Conservation (phyloP, 2,329 filamentous ascomycete species). For the Claviceps quebecensis region DNA sequence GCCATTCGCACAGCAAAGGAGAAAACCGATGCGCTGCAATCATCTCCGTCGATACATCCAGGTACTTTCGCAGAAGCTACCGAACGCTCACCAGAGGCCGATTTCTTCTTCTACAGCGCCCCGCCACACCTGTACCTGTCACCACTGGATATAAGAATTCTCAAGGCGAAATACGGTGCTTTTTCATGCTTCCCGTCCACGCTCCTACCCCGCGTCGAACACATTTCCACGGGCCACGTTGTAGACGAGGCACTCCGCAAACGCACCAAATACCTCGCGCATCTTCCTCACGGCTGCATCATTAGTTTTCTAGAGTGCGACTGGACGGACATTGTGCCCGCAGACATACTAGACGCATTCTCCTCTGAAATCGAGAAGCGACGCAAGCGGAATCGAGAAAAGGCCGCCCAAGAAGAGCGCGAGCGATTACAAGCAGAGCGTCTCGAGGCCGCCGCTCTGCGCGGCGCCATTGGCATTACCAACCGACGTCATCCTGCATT, state of each 20-base stretch:
- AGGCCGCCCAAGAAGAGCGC: constrained; percentile 74
- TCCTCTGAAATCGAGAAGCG: constrained; percentile 61
- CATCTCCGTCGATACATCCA: constrained; percentile 10
- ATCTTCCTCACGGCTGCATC: constrained; percentile 81
- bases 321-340: constrained; percentile 77
- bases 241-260: constrained; percentile 76
- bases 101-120: constrained; percentile 80
- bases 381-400: constrained; percentile 65
- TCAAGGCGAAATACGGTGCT: constrained; percentile 76
- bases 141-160: constrained; percentile 78
- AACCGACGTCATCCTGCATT: constrained; percentile 16
- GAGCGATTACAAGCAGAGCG: constrained; percentile 72
- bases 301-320: constrained; percentile 87
- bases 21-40: constrained; percentile 40
- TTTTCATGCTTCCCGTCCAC: constrained; percentile 75
- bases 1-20: constrained; percentile 64
- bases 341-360: constrained; percentile 63
- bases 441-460: constrained; percentile 56
- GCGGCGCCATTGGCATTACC: constrained; percentile 29
- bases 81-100: constrained; percentile 24
- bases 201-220: constrained; percentile 74
- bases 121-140: constrained; percentile 82
- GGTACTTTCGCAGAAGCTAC: neutral
- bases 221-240: constrained; percentile 75
- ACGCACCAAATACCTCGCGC: constrained; percentile 72